Percentiles rank a stretch among this genome's conserved stretches.
These are phyloP conservation scores for Penicillium expansum DNA, from an alignment of 2,329 filamentous ascomycete species.

Conservation along the genomic window DNA sequence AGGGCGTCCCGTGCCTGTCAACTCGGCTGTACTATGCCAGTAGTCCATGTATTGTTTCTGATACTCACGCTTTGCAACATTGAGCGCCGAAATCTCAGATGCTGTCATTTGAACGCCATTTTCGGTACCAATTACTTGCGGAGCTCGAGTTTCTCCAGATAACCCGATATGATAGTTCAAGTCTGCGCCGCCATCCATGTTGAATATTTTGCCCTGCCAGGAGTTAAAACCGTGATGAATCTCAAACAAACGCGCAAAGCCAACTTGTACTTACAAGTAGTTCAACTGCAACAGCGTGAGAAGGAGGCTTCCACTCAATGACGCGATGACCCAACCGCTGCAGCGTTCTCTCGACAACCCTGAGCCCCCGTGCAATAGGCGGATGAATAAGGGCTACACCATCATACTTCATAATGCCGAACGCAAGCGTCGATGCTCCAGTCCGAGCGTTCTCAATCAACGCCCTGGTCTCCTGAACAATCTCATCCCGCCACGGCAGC, in stretches of 20 bases:
- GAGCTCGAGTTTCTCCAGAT: constrained; percentile 54
- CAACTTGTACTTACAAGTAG: constrained; percentile 39
- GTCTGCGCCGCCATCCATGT: constrained; percentile 52
- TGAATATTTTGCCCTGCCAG: constrained; percentile 22
- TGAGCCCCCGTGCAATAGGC: constrained; percentile 56
- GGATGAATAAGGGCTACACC: constrained; percentile 53
- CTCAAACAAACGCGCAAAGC: not conserved
- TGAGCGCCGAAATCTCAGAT: constrained; percentile 47
- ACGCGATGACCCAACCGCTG: constrained; percentile 54
- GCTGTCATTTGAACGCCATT: constrained; percentile 40
- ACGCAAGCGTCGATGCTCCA: constrained; percentile 45
- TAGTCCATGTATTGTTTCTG: constrained; percentile 62
- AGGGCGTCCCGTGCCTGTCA: constrained; percentile 51
- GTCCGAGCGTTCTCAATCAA: constrained; percentile 38
- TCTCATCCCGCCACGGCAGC: constrained; percentile 61
- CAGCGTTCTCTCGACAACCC: constrained; percentile 51
- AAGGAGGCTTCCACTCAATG: constrained; percentile 59
- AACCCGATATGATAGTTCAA: constrained; percentile 51
- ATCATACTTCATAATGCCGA: constrained; percentile 57
- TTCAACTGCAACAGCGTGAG: constrained; percentile 43
- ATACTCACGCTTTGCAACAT: constrained; percentile 54
- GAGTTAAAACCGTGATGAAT: constrained; percentile 12
- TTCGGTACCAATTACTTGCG: constrained; percentile 41
- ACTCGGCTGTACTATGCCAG: constrained; percentile 56
- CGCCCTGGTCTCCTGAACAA: constrained; percentile 36